Base-by-base conservation (phyloP, 1,284 basidiomycete genomes). In the Cryptococcus maquisensis region DNA sequence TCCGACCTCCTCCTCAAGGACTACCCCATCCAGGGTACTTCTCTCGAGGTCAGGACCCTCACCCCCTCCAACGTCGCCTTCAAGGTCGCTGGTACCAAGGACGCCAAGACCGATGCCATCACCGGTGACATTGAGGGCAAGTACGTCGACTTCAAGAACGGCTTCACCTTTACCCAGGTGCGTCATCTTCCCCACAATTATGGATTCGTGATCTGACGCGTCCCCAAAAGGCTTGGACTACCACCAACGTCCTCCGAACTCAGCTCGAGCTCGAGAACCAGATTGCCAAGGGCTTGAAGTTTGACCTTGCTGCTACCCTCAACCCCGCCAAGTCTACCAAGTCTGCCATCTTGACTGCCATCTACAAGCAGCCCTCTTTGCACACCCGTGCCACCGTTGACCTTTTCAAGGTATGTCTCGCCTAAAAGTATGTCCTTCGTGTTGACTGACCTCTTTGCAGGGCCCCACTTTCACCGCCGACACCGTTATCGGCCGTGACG, bases 401-500 rank as follows among this genome's bases (percentile, higher is more conserved):
- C 77, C 79, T 97, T 68, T 92, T 97, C 88, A 97, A 92, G 87
- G 90, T 90, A 60, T 58, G 79, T 68, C 26, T 4, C 59, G 7
- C 58, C 15, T n/a, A 32, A 32, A 32, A 32, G 7, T 48, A 35
- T 20, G 52, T 52, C 39, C 55, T 47, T 61, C 42, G 21, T 36
- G n/a, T 28, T 18, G n/a, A 35, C 39, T 49, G 26, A 40, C 18
- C 36, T 16, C 4, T 12, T 15, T 43, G 26, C 59, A 92, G 90
- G 95, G 95, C 62, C 95, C 95, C 49, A 94, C 90, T 56, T 88
- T 98, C 82, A 97, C 94, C 62, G 89, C 93, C 57, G 95, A 98
- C 79, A 84, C 89, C 61, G 93, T 98, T 69, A 76, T 98, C 67
- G 94, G 94, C 68, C 93, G 92, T 69, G 93, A 98, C 73, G 96